Evolutionary conservation across 176 grass and related monocot species (phyloP).

Genomic region (Raddia distichophylla): DNA sequence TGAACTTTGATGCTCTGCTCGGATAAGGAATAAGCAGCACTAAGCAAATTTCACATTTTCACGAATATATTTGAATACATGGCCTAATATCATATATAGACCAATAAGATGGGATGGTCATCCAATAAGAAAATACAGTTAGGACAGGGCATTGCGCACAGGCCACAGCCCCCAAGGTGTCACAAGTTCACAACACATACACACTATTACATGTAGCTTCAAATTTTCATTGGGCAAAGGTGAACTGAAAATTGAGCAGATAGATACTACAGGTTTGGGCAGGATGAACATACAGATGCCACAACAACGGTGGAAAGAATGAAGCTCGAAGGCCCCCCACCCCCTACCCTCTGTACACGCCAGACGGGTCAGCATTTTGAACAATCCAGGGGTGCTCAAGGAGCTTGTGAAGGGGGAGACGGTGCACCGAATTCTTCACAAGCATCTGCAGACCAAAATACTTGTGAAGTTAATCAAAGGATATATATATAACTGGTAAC

Average conservation of each 20-base stretch:
- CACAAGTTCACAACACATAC: neutral
- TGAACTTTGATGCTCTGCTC: neutral
- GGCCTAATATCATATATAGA: slow-evolving; percentile 22
- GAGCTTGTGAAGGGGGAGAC: slow-evolving; percentile 76
- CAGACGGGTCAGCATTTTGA: slow-evolving; percentile 87
- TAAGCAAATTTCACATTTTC: neutral
- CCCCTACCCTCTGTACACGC: slow-evolving; percentile 59
- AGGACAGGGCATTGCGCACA: slow-evolving; percentile 23
- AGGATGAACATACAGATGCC: neutral
- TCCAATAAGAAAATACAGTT: slow-evolving; percentile 19
- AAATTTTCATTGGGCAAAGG: slow-evolving; percentile 11
- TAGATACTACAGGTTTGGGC: neutral
- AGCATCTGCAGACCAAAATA: slow-evolving; percentile 71
- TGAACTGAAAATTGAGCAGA: slow-evolving; percentile 28
- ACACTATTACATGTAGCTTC: neutral
- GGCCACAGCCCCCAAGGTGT: neutral
- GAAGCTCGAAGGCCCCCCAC: neutral
- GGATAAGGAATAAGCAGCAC: neutral
- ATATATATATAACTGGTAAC: neutral
- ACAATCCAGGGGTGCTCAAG: slow-evolving; percentile 95
- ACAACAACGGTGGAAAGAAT: slow-evolving; percentile 29
- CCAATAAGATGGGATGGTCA: neutral
- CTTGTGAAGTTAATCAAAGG: neutral
- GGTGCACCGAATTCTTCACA: slow-evolving; percentile 59
- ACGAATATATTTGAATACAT: neutral